Conservation (phyloP, 257 asterid species). For the Nyctanthes arbortristis region DNA sequence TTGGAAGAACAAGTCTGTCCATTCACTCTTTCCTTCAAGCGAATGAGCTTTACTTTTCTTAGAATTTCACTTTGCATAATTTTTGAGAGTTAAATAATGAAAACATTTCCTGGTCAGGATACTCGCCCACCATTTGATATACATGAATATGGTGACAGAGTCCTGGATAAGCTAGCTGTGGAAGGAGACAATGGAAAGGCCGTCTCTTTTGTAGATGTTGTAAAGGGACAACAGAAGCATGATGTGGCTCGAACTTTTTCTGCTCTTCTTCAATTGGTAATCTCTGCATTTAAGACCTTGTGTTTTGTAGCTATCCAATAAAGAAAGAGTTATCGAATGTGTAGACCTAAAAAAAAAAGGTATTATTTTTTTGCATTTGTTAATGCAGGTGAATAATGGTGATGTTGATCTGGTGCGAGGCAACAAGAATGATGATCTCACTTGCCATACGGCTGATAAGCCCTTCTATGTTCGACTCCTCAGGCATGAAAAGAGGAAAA, state of each 20-base stretch:
- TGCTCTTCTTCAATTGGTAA: conserved; percentile 94
- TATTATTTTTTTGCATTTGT: background rate
- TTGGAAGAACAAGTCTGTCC: conserved; percentile 78
- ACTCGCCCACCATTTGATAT: conserved; percentile 87
- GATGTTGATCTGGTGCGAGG: conserved; percentile 59
- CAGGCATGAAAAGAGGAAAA: conserved; percentile 38
- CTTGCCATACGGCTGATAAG: conserved; percentile 57
- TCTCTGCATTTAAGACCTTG: no score
- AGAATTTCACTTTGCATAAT: no score
- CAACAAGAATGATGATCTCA: conserved; percentile 21
- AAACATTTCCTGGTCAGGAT: conserved; percentile 54
- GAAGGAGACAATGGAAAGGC: conserved; percentile 38
- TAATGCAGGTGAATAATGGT: conserved; percentile 77
- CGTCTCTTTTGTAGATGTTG: conserved; percentile 69
- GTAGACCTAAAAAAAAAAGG: no score
- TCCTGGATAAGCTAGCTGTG: conserved; percentile 55
- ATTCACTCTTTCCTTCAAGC: conserved; percentile 5
- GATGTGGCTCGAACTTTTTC: conserved; percentile 95
- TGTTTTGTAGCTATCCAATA: no score
- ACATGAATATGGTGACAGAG: conserved; percentile 77
- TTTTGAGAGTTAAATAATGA: conserved; percentile 14
- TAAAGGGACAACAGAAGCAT: conserved; percentile 79
- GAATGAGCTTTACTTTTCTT: conserved; percentile 1
- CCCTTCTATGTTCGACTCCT: conserved; percentile 65
- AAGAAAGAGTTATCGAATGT: no score